Base-by-base conservation (phyloP, 306 rosid genomes). In the Coriaria nepalensis region DNA sequence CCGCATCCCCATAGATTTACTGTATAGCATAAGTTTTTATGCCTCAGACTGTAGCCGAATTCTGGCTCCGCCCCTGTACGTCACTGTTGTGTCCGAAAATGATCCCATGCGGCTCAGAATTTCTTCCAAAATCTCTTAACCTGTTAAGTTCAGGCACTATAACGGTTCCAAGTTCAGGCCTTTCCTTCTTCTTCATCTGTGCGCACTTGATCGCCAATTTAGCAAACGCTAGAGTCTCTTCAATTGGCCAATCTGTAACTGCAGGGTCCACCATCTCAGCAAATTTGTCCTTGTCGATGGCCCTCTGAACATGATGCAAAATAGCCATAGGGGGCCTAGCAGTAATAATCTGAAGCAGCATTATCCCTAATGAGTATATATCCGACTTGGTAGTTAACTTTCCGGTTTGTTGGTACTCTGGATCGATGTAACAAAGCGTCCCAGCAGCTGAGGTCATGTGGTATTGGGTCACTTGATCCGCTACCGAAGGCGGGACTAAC, bases 361-460 rank as follows among this genome's bases (percentile, higher is more conserved):
- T 40, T 47, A 92, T 73, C 35, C 98, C 98, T 11, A 92, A 6
- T 0, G 96, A 92, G 62, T 92, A 92, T 52, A 85, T 33, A 60
- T 92, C 98, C 6, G 98, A 92, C 54, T 61, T 85, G 56, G 96
- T 56, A 33, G 94, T 92, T 59, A 92, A 67, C 33, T 54, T 70
- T 33, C 96, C 98, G 11, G 94, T 61, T 66, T 82, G 92, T 61
- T 92, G 98, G 44, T 85, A 92, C 84, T 92, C 94, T 0, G 98
- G 98, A 74, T 92, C 98, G 38, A 92, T 92, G 75, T 92, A 92
- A 69, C 93, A 92, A 38, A 92, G 81, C 35, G 98, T 92, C 53
- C 98, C 98, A 2, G 98, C 98, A 33, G 98, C 95, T 9, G 96
- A 69, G 62, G 98, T 92, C 93, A 92, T 61, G 75, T 79, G 78